Conservation (phyloP, 2,329 filamentous ascomycete genomes). For the Macrophomina pseudophaseolina region DNA sequence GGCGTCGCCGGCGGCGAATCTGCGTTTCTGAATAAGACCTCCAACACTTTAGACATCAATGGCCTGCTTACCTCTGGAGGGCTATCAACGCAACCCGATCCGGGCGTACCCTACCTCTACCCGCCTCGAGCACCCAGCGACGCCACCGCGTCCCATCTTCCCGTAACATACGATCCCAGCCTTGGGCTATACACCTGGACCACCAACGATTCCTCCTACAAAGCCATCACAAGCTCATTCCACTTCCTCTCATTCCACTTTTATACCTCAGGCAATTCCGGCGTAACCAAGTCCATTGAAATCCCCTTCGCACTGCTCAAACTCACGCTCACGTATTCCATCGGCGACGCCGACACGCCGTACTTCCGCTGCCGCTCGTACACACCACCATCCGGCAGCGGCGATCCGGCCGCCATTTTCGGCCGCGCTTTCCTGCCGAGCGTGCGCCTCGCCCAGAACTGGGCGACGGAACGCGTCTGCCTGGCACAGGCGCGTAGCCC, state of each 20-base stretch:
- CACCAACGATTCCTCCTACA: conserved; percentile 38
- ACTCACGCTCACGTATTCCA: conserved; percentile 46
- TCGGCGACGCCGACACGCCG: conserved; percentile 38
- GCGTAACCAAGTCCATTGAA: conserved; percentile 46
- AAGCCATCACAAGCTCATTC: conserved; percentile 48
- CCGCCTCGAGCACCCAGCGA: conserved; percentile 38
- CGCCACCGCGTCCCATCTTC: conserved; percentile 35
- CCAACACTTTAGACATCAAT: background rate
- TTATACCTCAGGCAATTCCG: conserved; percentile 32
- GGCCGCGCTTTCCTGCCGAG: conserved; percentile 57
- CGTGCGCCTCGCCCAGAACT: conserved; percentile 46
- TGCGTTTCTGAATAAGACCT: conserved; percentile 17
- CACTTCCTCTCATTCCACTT: conserved; percentile 52
- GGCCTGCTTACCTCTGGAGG: background rate
- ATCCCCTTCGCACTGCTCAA: conserved; percentile 47
- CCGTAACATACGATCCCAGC: conserved; percentile 32
- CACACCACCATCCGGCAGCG: conserved; percentile 24
- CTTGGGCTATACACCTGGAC: conserved; percentile 39
- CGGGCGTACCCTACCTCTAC: conserved; percentile 36
- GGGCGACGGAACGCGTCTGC: background rate
- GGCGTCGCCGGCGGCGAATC: conserved; percentile 44
- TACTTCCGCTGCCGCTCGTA: conserved; percentile 52
- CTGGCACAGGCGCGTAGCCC: conserved; percentile 2
- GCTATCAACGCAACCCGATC: conserved; percentile 30
- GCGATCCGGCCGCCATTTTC: conserved; percentile 32